Conservation (phyloP, 169 alveolate genomes). For the Ichthyophthirius multifiliis region DNA sequence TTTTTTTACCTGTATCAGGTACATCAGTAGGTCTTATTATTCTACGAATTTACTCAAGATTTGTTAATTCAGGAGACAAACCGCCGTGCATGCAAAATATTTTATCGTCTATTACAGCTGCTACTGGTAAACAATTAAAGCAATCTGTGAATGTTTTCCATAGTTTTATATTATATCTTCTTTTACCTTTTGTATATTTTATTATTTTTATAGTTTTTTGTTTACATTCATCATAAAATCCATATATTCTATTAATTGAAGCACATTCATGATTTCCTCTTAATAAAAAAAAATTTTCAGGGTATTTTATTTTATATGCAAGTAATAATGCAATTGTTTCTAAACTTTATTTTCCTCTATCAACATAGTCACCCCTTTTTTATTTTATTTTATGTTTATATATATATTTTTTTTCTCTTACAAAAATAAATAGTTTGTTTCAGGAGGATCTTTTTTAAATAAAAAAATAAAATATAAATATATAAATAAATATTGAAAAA, state of each 20-base stretch:
- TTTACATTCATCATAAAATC: constrained; percentile 99
- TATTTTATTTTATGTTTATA: no score
- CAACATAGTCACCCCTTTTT: constrained; percentile 97
- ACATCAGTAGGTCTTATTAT: constrained; percentile 99
- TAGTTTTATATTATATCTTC: constrained; percentile 97
- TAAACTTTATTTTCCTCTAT: constrained; percentile 97
- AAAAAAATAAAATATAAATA: no score
- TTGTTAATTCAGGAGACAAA: constrained; percentile 97
- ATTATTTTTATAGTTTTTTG: background rate
- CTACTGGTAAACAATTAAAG: constrained; percentile 99
- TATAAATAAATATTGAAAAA: no score
- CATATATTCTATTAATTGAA: constrained; percentile 98
- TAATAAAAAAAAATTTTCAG: constrained; percentile 97
- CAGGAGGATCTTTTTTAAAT: constrained; percentile 63
- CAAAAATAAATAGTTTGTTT: constrained; percentile 71
- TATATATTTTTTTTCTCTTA: no score
- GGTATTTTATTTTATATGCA: constrained; percentile 98
- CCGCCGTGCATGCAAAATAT: constrained; percentile 99
- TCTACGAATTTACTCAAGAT: constrained; percentile 94
- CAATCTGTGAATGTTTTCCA: constrained; percentile 99
- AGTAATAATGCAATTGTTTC: constrained; percentile 98
- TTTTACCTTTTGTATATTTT: constrained; percentile 31
- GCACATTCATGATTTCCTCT: constrained; percentile 99
- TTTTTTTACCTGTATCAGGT: constrained; percentile 89
- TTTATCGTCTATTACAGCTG: constrained; percentile 99